Percentiles rank a stretch among this genome's conserved stretches.
These are phyloP conservation scores for Paxillus involutus DNA, from an alignment of 768 basidiomycete species.

Conservation along the genomic window DNA sequence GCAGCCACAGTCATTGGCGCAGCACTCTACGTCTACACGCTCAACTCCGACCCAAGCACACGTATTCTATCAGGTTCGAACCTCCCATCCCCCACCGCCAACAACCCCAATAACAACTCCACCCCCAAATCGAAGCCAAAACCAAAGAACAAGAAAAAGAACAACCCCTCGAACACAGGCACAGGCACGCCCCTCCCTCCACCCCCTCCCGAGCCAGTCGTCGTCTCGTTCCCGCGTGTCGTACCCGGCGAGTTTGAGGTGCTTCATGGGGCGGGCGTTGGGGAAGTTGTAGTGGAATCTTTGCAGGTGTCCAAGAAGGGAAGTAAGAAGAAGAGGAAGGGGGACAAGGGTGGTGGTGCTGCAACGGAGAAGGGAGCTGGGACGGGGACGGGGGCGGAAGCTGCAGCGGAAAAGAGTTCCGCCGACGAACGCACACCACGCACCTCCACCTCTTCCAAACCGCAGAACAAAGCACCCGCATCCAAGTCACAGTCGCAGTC, in stretches of 20 bases:
- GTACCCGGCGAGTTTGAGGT: slow-evolving; percentile 49
- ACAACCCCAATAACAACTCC: background rate
- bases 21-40: slow-evolving; percentile 39
- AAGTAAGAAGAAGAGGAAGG: slow-evolving; percentile 50
- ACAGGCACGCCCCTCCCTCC: no score
- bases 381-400: background rate
- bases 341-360: background rate
- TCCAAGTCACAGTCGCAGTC: slow-evolving; percentile 5
- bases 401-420: no score
- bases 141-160: slow-evolving; percentile 29
- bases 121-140: slow-evolving; percentile 16
- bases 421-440: no score
- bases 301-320: slow-evolving; percentile 26
- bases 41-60: slow-evolving; percentile 6
- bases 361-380: slow-evolving; percentile 28
- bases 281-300: background rate
- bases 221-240: slow-evolving; percentile 36
- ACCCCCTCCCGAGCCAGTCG: slow-evolving; percentile 13
- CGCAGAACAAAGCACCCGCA: background rate
- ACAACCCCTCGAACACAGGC: no score
- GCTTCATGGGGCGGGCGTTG: slow-evolving; percentile 3
- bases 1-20: slow-evolving; percentile 40
- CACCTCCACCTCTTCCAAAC: background rate
- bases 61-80: background rate
- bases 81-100: background rate